Evolutionary conservation across 2,329 filamentous ascomycete genomes (phyloP).

Genomic region (Talaromyces sp.): DNA sequence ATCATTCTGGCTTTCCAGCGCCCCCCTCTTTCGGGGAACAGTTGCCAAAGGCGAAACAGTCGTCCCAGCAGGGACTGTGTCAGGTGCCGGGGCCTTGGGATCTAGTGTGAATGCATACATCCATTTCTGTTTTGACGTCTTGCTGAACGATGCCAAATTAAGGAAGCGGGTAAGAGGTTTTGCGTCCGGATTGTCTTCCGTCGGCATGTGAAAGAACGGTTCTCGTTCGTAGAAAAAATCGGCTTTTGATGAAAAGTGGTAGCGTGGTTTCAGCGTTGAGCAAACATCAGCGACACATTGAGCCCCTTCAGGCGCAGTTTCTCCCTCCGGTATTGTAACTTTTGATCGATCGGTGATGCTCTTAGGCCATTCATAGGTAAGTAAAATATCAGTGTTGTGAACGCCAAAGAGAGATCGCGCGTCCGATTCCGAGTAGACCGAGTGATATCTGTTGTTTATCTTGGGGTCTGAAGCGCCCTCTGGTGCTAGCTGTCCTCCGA

Average conservation of each 20-base stretch:
- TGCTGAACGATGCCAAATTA: slow-evolving; percentile 75
- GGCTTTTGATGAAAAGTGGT: slow-evolving; percentile 73
- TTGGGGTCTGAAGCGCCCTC: slow-evolving; percentile 38
- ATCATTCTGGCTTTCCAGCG: slow-evolving; percentile 28
- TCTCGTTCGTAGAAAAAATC: slow-evolving; percentile 82
- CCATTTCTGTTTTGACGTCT: slow-evolving; percentile 65
- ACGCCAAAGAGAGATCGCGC: slow-evolving; percentile 70
- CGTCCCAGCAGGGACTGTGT: slow-evolving; percentile 61
- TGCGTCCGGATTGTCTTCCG: slow-evolving; percentile 48
- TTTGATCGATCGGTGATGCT: slow-evolving; percentile 66
- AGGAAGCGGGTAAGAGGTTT: slow-evolving; percentile 78
- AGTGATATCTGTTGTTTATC: slow-evolving; percentile 63
- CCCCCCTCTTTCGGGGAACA: slow-evolving; percentile 55
- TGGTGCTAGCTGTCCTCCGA: slow-evolving; percentile 66
- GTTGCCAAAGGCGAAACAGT: slow-evolving; percentile 64
- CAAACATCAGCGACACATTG: slow-evolving; percentile 74
- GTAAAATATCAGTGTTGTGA: slow-evolving; percentile 74
- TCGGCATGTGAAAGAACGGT: slow-evolving; percentile 71
- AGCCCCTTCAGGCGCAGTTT: slow-evolving; percentile 50
- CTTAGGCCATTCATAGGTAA: slow-evolving; percentile 83
- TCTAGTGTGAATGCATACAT: slow-evolving; percentile 63
- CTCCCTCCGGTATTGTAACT: slow-evolving; percentile 52
- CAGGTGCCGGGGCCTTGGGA: slow-evolving; percentile 53
- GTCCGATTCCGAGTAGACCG: slow-evolving; percentile 72
- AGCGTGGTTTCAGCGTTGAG: slow-evolving; percentile 75